Conservation (phyloP, 177 flowering plant species). For the Telopea speciosissima region DNA sequence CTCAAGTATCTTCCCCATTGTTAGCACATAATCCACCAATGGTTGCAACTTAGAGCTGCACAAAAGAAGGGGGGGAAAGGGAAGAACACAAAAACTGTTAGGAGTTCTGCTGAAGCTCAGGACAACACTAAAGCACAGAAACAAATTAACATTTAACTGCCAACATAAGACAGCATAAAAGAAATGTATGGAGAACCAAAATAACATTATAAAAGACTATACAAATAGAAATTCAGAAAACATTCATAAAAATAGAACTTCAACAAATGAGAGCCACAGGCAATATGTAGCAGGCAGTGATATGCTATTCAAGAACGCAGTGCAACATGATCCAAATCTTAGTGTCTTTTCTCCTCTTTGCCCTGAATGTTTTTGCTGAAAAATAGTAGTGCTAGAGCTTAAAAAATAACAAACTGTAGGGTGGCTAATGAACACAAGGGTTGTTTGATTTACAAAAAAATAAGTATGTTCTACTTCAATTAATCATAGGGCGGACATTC, state of each 20-base stretch:
- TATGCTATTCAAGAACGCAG: too few relatives aligned
- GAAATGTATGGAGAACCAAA: background rate
- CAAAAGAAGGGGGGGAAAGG: background rate
- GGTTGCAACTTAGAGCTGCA: constrained; percentile 75
- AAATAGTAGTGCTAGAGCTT: too few relatives aligned
- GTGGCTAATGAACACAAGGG: too few relatives aligned
- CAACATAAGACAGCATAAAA: background rate
- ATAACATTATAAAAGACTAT: too few relatives aligned
- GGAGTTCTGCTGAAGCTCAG: background rate
- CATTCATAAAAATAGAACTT: background rate
- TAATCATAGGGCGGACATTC: too few relatives aligned
- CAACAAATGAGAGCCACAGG: background rate
- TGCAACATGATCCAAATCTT: too few relatives aligned
- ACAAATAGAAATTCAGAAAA: background rate
- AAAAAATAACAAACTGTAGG: too few relatives aligned
- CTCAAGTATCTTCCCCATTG: constrained; percentile 52
- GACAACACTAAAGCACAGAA: background rate
- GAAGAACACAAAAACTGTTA: background rate
- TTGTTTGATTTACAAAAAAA: too few relatives aligned
- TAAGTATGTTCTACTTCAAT: too few relatives aligned
- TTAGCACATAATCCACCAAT: constrained; percentile 59
- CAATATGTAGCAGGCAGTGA: too few relatives aligned
- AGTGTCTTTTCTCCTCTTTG: too few relatives aligned
- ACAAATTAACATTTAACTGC: background rate
- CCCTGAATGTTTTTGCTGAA: too few relatives aligned